These are phyloP conservation scores for Heliamphora exappendiculata DNA, from an alignment of 148 eudicot species.

Conservation along the genomic window DNA sequence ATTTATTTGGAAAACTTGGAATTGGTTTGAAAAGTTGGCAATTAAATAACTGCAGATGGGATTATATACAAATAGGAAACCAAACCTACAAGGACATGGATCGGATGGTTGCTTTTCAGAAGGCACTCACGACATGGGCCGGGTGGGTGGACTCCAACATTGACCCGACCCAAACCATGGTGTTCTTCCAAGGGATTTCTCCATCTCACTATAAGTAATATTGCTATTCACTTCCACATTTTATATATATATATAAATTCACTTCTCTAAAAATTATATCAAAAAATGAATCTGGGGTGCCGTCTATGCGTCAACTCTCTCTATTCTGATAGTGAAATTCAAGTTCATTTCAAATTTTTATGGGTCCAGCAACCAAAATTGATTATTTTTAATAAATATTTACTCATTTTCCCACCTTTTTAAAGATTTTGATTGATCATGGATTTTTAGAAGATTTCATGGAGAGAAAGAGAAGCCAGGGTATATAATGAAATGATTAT, in stretches of 20 bases:
- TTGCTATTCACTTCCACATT: background rate
- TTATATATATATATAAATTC: background rate
- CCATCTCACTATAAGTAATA: slow-evolving; percentile 98
- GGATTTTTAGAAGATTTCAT: no score
- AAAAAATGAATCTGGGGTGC: no score
- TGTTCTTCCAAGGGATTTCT: slow-evolving; percentile 94
- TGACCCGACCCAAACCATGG: slow-evolving; percentile 53
- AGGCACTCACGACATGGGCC: slow-evolving; percentile 79
- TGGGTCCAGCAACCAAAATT: no score
- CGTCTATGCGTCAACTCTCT: background rate
- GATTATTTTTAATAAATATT: no score
- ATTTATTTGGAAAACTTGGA: background rate
- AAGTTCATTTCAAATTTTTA: no score
- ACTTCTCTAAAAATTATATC: no score
- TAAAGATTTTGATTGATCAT: no score
- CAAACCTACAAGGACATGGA: slow-evolving; percentile 60
- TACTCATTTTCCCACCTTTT: no score
- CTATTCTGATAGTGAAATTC: background rate
- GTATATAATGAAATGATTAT: no score
- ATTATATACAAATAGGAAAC: slow-evolving; percentile 51
- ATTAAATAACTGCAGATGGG: slow-evolving; percentile 87
- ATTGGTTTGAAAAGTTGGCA: background rate
- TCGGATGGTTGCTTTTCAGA: slow-evolving; percentile 61
- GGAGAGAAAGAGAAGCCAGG: no score
- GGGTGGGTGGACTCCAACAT: slow-evolving; percentile 65